phyloP scores from a whole-genome alignment of 495 filamentous ascomycete genomes.

The Talaromyces thailandensis region DNA sequence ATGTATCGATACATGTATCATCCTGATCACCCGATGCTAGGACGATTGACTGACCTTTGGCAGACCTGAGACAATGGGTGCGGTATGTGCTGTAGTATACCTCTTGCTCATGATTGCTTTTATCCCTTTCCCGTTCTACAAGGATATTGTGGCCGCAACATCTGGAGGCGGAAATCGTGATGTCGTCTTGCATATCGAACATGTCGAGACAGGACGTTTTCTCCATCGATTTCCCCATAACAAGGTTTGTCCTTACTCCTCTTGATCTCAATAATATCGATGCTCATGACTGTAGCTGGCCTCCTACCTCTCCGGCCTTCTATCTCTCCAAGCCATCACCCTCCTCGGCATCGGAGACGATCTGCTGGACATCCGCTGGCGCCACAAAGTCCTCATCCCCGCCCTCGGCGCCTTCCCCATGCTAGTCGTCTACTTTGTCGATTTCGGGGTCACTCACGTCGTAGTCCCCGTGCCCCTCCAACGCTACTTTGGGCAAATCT shows the following conservation, averaged over 20 bases:
- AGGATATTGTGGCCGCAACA: slow-evolving; percentile 93
- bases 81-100: slow-evolving; percentile 86
- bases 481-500: slow-evolving; percentile 67
- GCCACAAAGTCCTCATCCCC: slow-evolving; percentile 96
- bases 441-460: slow-evolving; percentile 92
- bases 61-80: slow-evolving; percentile 96
- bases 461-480: slow-evolving; percentile 81
- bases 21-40: not conserved
- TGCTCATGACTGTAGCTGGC: slow-evolving; percentile 53
- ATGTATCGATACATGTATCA: slow-evolving; percentile 50
- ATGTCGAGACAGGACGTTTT: slow-evolving; percentile 68
- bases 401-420: slow-evolving; percentile 90
- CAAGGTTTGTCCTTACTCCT: slow-evolving; percentile 49
- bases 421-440: slow-evolving; percentile 94
- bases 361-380: slow-evolving; percentile 96
- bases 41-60: not conserved
- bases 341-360: slow-evolving; percentile 93
- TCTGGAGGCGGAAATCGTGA: slow-evolving; percentile 90
- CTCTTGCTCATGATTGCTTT: slow-evolving; percentile 79
- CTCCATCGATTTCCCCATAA: slow-evolving; percentile 89
- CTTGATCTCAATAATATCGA: not conserved
- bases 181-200: slow-evolving; percentile 54
- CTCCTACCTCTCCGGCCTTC: slow-evolving; percentile 87
- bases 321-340: slow-evolving; percentile 80
- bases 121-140: slow-evolving; percentile 95